phyloP scores from a whole-genome alignment of 2,329 filamentous ascomycete genomes.

The Biscogniauxia sp. region DNA sequence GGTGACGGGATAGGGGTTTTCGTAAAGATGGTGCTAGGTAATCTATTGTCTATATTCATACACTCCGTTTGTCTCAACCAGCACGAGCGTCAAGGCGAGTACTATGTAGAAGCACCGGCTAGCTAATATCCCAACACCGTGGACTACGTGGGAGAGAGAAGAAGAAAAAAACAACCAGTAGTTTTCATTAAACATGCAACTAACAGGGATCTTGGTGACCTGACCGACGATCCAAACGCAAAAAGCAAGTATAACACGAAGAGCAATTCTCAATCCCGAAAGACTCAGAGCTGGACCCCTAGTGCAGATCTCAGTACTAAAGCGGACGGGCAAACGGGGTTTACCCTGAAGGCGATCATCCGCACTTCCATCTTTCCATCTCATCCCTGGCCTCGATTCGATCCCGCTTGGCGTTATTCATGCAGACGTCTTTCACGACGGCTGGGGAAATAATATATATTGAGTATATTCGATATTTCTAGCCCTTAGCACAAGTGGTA shows the following conservation, averaged over 20 bases:
- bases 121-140: no score
- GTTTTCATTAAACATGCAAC: not conserved
- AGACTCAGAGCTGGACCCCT: not conserved
- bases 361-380: not conserved
- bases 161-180: not conserved
- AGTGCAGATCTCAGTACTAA: not conserved
- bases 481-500: not conserved
- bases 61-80: no score
- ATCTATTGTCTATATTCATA: no score
- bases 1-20: no score
- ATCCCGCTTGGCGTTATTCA: not conserved
- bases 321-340: no score
- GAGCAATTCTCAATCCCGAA: not conserved
- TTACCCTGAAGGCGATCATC: not conserved
- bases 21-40: no score
- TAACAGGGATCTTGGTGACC: not conserved
- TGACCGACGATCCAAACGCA: not conserved
- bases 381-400: not conserved
- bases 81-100: not conserved
- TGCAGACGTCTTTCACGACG: not conserved
- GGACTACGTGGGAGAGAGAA: no score
- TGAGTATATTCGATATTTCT: not conserved
- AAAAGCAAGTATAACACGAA: not conserved
- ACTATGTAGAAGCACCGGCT: not conserved
- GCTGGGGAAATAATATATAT: not conserved